Conservation (phyloP, 2,329 filamentous ascomycete genomes). For the Nemania sp. region DNA sequence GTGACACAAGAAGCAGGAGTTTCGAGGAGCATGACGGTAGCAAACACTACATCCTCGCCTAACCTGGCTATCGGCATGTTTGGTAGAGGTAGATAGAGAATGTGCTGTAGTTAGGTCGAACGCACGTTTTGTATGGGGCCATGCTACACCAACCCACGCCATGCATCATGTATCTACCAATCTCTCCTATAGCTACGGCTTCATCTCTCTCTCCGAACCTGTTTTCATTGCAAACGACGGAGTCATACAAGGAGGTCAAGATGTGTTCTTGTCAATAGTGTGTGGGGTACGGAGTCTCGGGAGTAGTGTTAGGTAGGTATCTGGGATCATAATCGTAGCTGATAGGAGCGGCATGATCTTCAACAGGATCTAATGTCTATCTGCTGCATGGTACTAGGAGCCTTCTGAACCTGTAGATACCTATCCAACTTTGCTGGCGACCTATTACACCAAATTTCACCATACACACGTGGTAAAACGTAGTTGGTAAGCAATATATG, state of each 20-base stretch:
- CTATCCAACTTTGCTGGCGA: not conserved
- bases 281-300: too few species aligned
- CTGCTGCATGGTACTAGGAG: not conserved
- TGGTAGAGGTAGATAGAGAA: not conserved
- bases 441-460: not conserved
- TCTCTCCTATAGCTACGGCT: not conserved
- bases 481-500: not conserved
- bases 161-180: not conserved
- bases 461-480: not conserved
- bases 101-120: not conserved
- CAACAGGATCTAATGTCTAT: not conserved
- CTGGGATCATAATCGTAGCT: too few species aligned
- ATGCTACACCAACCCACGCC: not conserved
- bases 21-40: not conserved
- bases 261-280: too few species aligned
- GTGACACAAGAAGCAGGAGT: not conserved
- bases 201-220: not conserved
- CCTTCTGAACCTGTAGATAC: not conserved
- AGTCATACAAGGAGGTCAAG: too few species aligned
- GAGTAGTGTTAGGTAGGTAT: too few species aligned
- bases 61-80: not conserved
- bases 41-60: not conserved
- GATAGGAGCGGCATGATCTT: not conserved
- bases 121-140: not conserved
- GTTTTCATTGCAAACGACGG: not conserved